phyloP scores from a whole-genome alignment of 805 yeast genomes.

The Candida rishiriensis region DNA sequence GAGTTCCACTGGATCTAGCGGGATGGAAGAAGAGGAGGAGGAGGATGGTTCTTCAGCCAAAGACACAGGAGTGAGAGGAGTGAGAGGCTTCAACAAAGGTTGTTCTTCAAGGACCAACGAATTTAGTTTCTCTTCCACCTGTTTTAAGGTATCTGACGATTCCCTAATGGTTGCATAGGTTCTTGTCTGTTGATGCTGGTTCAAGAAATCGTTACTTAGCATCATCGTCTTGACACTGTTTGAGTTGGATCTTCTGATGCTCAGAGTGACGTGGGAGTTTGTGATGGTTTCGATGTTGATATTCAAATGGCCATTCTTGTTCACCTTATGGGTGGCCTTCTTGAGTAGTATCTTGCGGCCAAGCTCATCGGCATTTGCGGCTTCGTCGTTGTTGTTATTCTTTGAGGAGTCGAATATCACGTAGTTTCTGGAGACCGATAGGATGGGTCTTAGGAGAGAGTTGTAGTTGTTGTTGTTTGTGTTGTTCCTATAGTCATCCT shows the following conservation, averaged over 20 bases:
- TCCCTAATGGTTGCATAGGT: constrained; percentile 4
- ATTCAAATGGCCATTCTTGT: constrained; percentile 28
- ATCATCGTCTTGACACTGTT: constrained; percentile 21
- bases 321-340: constrained; percentile 20
- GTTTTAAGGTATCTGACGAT: constrained; percentile 7
- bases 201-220: constrained; percentile 12
- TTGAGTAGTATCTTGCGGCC: constrained; percentile 18
- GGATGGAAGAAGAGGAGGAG: neutral
- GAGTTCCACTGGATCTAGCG: constrained; percentile 5
- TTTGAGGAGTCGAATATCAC: constrained; percentile 24
- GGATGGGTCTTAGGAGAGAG: constrained; percentile 21
- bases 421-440: constrained; percentile 27
- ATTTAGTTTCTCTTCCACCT: constrained; percentile 13
- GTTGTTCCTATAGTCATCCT: constrained; percentile 8
- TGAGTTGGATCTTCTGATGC: constrained; percentile 28
- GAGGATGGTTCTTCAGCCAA: neutral
- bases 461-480: constrained; percentile 18
- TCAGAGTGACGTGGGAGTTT: constrained; percentile 19
- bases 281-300: constrained; percentile 20
- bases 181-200: constrained; percentile 3
- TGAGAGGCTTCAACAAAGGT: constrained; percentile 4
- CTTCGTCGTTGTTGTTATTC: constrained; percentile 14
- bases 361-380: constrained; percentile 6
- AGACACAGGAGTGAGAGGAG: neutral
- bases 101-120: constrained; percentile 7